Percentiles rank a stretch among this genome's conserved stretches.
phyloP scores from a whole-genome alignment of 352 stramenopile genomes.

The Proteromonas lacertae region DNA sequence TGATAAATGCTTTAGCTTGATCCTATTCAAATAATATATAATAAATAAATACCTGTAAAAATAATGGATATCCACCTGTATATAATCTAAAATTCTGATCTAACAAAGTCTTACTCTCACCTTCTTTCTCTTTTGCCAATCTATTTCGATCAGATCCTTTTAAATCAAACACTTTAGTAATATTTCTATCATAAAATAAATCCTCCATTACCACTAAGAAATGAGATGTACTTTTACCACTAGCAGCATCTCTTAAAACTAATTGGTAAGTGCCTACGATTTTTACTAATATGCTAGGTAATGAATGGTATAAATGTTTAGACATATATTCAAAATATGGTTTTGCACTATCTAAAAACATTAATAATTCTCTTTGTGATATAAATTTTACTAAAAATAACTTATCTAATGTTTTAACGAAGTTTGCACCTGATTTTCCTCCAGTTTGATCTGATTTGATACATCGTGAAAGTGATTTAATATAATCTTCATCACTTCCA shows the following conservation, averaged over 20 bases:
- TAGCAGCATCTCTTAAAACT: conserved; percentile 46
- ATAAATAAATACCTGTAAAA: background rate
- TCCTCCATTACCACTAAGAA: conserved; percentile 66
- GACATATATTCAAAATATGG: conserved; percentile 10
- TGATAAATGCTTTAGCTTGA: conserved; percentile 19
- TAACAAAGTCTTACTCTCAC: background rate
- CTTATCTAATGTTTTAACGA: conserved; percentile 68
- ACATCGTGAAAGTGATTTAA: conserved; percentile 16
- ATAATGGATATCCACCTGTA: background rate
- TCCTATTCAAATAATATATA: background rate
- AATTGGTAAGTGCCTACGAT: conserved; percentile 88
- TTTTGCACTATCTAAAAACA: conserved; percentile 42
- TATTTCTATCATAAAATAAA: conserved; percentile 67
- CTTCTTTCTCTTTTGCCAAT: conserved; percentile 21
- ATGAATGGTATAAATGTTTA: conserved; percentile 49
- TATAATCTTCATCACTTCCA: background rate
- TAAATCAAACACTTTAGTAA: conserved; percentile 76
- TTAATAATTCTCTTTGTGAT: conserved; percentile 78
- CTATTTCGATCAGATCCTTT: conserved; percentile 50
- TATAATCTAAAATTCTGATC: background rate
- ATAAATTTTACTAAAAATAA: conserved; percentile 93
- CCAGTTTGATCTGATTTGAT: conserved; percentile 54
- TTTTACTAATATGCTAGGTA: conserved; percentile 68
- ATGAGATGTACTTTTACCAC: conserved; percentile 45
- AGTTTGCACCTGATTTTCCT: conserved; percentile 78